A percentile compares a stretch with the other conserved stretches of the same genome.
phyloP scores from a whole-genome alignment of 78 protist species.

The Polysphondylium violaceum region DNA sequence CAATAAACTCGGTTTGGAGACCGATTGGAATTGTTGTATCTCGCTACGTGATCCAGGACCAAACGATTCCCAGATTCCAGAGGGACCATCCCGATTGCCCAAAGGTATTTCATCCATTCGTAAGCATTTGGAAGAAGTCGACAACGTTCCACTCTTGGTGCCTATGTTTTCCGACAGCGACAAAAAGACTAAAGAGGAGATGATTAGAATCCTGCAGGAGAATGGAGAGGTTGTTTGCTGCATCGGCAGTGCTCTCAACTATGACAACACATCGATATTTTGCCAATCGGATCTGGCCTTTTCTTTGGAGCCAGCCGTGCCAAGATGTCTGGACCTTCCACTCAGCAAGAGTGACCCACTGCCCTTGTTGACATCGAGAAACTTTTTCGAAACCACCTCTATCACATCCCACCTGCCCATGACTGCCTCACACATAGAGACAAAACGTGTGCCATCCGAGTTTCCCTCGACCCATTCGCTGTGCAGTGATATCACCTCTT shows the following conservation, averaged over 20 bases:
- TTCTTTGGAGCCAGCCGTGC: constrained; percentile 71
- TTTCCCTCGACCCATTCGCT: constrained; percentile 68
- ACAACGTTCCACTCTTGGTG: constrained; percentile 86
- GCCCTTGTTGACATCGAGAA: constrained; percentile 65
- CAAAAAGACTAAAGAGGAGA: constrained; percentile 44
- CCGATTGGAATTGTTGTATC: constrained; percentile 89
- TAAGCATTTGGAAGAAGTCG: constrained; percentile 71
- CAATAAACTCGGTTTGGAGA: constrained; percentile 81
- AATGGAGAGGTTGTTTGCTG: constrained; percentile 87
- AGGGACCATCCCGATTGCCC: constrained; percentile 84
- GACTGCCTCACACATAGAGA: not conserved
- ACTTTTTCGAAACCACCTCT: constrained; percentile 56
- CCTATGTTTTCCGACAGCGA: constrained; percentile 83
- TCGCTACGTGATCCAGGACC: constrained; percentile 71
- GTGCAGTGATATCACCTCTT: constrained; percentile 68
- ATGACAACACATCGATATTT: constrained; percentile 75
- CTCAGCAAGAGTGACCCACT: constrained; percentile 46
- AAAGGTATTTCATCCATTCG: constrained; percentile 79
- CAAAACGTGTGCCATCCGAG: constrained; percentile 61
- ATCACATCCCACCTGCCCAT: constrained; percentile 39
- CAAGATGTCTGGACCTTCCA: constrained; percentile 58
- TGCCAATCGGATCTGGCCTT: constrained; percentile 78
- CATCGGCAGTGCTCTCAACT: constrained; percentile 82
- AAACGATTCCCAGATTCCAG: constrained; percentile 42
- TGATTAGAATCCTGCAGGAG: constrained; percentile 84